Evolutionary conservation across 306 rosid species (phyloP), one percentile per base, ranked within the genome.

Genomic region (Ammopiptanthus mongolicus): DNA sequence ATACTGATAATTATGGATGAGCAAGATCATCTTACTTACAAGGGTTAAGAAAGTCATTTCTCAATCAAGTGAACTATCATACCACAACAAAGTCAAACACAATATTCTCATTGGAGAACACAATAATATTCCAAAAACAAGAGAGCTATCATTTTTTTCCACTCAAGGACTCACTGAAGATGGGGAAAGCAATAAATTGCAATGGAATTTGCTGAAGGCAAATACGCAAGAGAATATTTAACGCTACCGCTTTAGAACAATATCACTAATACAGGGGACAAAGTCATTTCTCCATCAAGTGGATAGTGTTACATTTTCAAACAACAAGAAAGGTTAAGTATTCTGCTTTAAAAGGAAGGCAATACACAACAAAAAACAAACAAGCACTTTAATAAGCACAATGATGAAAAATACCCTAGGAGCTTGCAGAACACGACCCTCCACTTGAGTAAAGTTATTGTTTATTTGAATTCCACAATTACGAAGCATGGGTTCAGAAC

Each of bases 401-500:
- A 58, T 25, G 21, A 53, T 5, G 31, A 46, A 9, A 51, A n/a
- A 22, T 81, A 96, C 99, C 97, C 72, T 87, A 1, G 99, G 98
- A 10, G 98, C 93, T 21, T 87, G 91, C 63, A 96, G 75, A 51
- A 92, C 97, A 4, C 99, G 95, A 2, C 98, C 97, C 10, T 96
- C 98, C 18, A 96, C 93, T 83, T 89, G 88, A 9, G 91, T 85
- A 36, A 96, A 96, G 47, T 51, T 41, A 7, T 65, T 15, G 56
- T 31, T 81, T 29, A 92, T 89, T 42, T 86, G 23, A 39, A 96
- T 55, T 12, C 98, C 97, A 53, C 96, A 89, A 12, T 88, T 69
- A 0, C 79, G 86, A 3, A 96, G 86, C 97, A 96, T 82, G 0
- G 93, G 97, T 34, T 92, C 97, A 60, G 84, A 42, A 41, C 86